phyloP scores from a whole-genome alignment of 2,329 filamentous ascomycete genomes.

The Ceratocystis colombiana region DNA sequence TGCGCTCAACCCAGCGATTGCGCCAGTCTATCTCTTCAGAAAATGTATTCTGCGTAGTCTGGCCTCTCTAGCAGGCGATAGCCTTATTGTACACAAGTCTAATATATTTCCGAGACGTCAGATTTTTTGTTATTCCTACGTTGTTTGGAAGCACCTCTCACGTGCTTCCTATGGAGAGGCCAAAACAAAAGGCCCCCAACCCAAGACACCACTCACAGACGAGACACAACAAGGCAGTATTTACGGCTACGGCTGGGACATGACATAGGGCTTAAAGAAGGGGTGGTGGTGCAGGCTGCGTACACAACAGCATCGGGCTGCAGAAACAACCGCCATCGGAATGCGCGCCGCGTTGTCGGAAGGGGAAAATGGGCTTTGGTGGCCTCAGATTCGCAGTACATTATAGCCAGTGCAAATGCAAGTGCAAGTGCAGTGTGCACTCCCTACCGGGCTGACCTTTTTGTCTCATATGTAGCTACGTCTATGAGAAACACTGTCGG shows the following conservation, averaged over 20 bases:
- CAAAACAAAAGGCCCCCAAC: neutral
- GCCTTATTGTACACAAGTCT: too few relatives aligned
- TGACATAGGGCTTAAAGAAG: neutral
- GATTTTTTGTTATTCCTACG: too few relatives aligned
- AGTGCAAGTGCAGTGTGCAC: too few relatives aligned
- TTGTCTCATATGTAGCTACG: neutral
- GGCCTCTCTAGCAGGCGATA: too few relatives aligned
- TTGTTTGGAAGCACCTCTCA: too few relatives aligned
- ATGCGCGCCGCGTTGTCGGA: neutral
- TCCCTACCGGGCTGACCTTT: neutral
- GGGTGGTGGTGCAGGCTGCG: neutral
- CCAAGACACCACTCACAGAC: neutral
- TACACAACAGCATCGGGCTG: neutral
- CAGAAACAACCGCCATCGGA: neutral
- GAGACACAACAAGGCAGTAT: neutral
- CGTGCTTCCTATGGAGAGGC: too few relatives aligned
- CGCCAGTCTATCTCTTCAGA: too few relatives aligned
- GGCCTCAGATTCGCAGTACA: neutral
- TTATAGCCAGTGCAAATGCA: too few relatives aligned
- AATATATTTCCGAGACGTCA: too few relatives aligned
- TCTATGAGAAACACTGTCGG: constrained; percentile 3
- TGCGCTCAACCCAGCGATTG: too few relatives aligned
- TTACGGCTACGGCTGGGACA: neutral
- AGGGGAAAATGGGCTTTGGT: neutral
- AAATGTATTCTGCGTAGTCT: too few relatives aligned